Percentiles rank a stretch among this genome's conserved stretches.
phyloP scores from a whole-genome alignment of 2,329 filamentous ascomycete genomes.

The Aspergillus sojae region DNA sequence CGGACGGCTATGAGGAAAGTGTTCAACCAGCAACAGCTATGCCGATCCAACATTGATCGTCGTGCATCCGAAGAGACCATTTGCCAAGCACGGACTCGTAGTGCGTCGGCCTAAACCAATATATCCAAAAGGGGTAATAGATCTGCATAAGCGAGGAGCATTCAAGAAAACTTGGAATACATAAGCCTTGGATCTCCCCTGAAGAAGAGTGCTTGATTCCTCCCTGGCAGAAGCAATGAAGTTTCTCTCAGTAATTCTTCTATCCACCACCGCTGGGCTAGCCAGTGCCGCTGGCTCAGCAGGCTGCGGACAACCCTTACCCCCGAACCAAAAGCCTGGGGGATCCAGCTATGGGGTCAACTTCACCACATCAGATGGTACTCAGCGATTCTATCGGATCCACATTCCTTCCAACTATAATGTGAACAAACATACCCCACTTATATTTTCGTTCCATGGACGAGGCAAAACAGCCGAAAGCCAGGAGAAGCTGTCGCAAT shows the following conservation, averaged over 20 bases:
- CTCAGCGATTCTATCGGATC: slow-evolving; percentile 27
- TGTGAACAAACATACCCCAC: slow-evolving; percentile 35
- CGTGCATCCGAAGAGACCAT: no score
- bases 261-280: slow-evolving; percentile 16
- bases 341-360: slow-evolving; percentile 8
- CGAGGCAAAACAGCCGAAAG: slow-evolving; percentile 38
- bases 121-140: no score
- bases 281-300: slow-evolving; percentile 11
- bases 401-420: slow-evolving; percentile 40
- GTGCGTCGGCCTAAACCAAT: no score
- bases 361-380: slow-evolving; percentile 21
- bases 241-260: not conserved
- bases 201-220: not conserved
- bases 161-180: not conserved
- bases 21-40: no score
- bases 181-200: not conserved
- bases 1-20: no score
- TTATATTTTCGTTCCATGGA: slow-evolving; percentile 56
- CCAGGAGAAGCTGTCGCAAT: slow-evolving; percentile 48
- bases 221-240: not conserved
- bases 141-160: no score
- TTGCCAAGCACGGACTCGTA: no score
- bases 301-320: slow-evolving; percentile 24
- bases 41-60: no score
- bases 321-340: slow-evolving; percentile 7